Percentiles rank a stretch among this genome's conserved stretches.
These are phyloP conservation scores for Verticillium nubilum DNA, from an alignment of 2,329 filamentous ascomycete species.

Conservation along the genomic window DNA sequence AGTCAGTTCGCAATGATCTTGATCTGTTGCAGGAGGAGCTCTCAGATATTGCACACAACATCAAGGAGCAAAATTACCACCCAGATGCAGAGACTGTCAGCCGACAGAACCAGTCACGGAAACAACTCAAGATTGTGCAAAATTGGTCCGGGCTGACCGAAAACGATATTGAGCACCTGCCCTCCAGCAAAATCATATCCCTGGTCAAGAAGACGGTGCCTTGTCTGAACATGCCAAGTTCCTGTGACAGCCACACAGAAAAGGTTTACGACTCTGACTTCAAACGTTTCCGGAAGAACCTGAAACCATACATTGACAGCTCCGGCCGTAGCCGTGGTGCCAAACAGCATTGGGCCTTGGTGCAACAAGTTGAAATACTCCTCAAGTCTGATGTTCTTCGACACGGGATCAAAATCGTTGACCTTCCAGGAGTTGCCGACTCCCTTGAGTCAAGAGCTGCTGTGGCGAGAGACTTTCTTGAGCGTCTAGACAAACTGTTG, in stretches of 20 bases:
- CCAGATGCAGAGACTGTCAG: background rate
- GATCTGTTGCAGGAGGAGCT: constrained; percentile 4
- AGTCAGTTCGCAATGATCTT: constrained; percentile 10
- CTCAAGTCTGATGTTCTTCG: constrained; percentile 6
- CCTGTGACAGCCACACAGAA: background rate
- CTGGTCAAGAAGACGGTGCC: background rate
- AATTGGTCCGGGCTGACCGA: constrained; percentile 8
- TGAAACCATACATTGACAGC: constrained; percentile 10
- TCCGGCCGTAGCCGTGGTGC: background rate
- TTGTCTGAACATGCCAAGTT: background rate
- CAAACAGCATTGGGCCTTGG: constrained; percentile 9
- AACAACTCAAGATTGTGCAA: constrained; percentile 2
- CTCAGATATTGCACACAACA: background rate
- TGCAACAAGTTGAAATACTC: constrained; percentile 10
- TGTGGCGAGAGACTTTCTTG: constrained; percentile 3
- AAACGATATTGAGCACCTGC: background rate
- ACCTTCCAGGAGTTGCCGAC: constrained; percentile 13
- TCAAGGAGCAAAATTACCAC: background rate
- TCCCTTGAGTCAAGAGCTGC: constrained; percentile 7
- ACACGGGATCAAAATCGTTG: constrained; percentile 11
- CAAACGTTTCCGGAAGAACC: background rate
- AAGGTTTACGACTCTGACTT: background rate
- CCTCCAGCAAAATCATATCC: background rate
- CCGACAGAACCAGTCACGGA: background rate
- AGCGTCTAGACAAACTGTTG: constrained; percentile 8